Percentiles rank a stretch among this genome's conserved stretches.
Conservation (phyloP, 441 rosid species). For the Breynia disticha region DNA sequence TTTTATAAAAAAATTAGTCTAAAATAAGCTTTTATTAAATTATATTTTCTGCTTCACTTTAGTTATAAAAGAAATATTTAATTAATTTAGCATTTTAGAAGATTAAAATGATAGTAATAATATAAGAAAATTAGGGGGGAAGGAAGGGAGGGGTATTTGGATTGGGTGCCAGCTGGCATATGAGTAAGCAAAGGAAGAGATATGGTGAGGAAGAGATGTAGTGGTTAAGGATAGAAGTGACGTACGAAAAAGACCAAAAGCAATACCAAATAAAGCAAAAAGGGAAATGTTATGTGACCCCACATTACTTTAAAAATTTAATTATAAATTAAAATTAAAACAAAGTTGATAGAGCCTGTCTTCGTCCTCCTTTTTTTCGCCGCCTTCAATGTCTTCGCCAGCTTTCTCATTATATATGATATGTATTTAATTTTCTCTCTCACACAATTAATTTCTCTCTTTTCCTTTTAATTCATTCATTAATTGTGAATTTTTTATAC, state of each 20-base stretch:
- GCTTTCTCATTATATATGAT: slow-evolving; percentile 4
- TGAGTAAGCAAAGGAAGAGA: slow-evolving; percentile 26
- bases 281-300: background rate
- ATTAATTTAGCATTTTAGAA: too few relatives aligned
- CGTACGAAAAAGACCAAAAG: slow-evolving; percentile 12
- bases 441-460: too few relatives aligned
- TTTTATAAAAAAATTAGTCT: too few relatives aligned
- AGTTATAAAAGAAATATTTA: too few relatives aligned
- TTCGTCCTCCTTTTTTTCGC: slow-evolving; percentile 22
- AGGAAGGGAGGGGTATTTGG: background rate
- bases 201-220: slow-evolving; percentile 16
- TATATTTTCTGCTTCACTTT: too few relatives aligned
- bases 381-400: slow-evolving; percentile 37
- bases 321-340: background rate
- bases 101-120: background rate
- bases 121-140: background rate
- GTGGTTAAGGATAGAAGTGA: slow-evolving; percentile 34
- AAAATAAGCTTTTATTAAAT: too few relatives aligned
- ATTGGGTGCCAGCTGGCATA: slow-evolving; percentile 27
- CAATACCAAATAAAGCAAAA: slow-evolving; percentile 6
- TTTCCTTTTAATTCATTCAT: too few relatives aligned
- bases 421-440: too few relatives aligned
- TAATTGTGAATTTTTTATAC: too few relatives aligned
- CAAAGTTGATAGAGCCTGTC: background rate
- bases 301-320: background rate